Percentiles rank a stretch among this genome's conserved stretches.
Evolutionary conservation across 2,329 filamentous ascomycete genomes (phyloP).

Genomic region (Metarhizium album): DNA sequence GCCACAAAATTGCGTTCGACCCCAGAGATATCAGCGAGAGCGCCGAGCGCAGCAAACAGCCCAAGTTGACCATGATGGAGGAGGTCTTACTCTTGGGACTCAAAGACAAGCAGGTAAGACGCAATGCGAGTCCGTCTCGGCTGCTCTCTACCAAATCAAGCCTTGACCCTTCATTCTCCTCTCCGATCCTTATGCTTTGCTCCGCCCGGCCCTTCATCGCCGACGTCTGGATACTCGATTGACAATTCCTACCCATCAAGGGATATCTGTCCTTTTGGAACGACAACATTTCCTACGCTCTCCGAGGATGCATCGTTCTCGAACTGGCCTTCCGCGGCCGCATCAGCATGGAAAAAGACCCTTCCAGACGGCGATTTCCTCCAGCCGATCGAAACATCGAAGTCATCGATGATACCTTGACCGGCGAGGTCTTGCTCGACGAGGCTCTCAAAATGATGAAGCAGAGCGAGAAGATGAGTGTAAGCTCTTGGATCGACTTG

Average conservation of each 20-base stretch:
- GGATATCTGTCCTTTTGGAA: slow-evolving; percentile 99
- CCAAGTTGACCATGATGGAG: slow-evolving; percentile 97
- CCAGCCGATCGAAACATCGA: slow-evolving; percentile 90
- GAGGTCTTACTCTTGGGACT: slow-evolving; percentile 89
- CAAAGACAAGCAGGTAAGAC: slow-evolving; percentile 89
- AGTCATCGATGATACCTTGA: slow-evolving; percentile 92
- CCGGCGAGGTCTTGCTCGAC: slow-evolving; percentile 92
- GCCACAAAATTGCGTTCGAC: slow-evolving; percentile 97
- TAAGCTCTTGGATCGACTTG: slow-evolving; percentile 96
- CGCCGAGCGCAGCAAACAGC: slow-evolving; percentile 92
- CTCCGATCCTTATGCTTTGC: too few relatives aligned
- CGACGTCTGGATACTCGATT: too few relatives aligned
- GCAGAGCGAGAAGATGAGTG: slow-evolving; percentile 98
- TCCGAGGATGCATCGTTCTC: slow-evolving; percentile 95
- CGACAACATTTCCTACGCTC: slow-evolving; percentile 97
- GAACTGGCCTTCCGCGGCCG: slow-evolving; percentile 92
- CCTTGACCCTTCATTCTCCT: too few relatives aligned
- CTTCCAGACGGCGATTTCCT: slow-evolving; percentile 81
- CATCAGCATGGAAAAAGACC: slow-evolving; percentile 97
- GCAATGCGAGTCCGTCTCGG: background rate
- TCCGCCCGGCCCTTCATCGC: too few relatives aligned
- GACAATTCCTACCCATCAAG: slow-evolving; percentile 31
- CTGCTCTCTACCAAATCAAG: background rate
- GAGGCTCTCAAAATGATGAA: slow-evolving; percentile 99
- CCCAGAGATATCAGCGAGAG: slow-evolving; percentile 95